Evolutionary conservation across 305 asterid genomes (phyloP).

Genomic region (Solanum chacoense): DNA sequence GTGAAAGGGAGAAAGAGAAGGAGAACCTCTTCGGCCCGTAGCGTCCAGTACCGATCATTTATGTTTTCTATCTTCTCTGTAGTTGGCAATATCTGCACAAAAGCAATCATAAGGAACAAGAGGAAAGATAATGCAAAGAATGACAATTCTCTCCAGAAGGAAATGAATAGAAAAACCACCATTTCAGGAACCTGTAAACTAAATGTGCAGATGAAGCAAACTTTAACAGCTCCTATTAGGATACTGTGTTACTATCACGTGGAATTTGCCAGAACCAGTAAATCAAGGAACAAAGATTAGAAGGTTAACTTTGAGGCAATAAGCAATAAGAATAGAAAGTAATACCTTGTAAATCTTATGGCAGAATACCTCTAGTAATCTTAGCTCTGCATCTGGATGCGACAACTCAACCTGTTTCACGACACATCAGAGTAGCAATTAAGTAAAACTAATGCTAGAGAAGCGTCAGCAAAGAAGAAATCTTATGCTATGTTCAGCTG

Average conservation of each 20-base stretch:
- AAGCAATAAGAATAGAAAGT: not conserved
- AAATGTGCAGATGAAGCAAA: not conserved
- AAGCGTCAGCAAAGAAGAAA: not conserved
- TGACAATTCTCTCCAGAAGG: not conserved
- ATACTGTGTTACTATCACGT: not conserved
- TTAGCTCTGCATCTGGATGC: constrained; percentile 32
- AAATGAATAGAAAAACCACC: not conserved
- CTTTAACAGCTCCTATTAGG: not conserved
- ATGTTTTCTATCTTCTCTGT: not conserved
- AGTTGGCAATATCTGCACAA: not conserved
- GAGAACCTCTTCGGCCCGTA: not conserved
- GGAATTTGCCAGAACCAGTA: not conserved
- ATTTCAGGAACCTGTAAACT: not conserved
- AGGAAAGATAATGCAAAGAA: not conserved
- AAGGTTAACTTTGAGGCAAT: not conserved
- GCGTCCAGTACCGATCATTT: not conserved
- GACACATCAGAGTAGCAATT: not conserved
- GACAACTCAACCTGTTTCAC: constrained; percentile 37
- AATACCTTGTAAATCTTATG: constrained; percentile 43
- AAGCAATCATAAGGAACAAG: not conserved
- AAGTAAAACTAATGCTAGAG: not conserved
- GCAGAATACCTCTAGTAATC: constrained; percentile 36
- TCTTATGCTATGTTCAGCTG: not conserved
- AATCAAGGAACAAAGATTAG: not conserved
- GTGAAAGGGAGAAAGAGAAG: not conserved